Base-by-base conservation (phyloP, 768 basidiomycete species). In the Xanthoconium stramineum region DNA sequence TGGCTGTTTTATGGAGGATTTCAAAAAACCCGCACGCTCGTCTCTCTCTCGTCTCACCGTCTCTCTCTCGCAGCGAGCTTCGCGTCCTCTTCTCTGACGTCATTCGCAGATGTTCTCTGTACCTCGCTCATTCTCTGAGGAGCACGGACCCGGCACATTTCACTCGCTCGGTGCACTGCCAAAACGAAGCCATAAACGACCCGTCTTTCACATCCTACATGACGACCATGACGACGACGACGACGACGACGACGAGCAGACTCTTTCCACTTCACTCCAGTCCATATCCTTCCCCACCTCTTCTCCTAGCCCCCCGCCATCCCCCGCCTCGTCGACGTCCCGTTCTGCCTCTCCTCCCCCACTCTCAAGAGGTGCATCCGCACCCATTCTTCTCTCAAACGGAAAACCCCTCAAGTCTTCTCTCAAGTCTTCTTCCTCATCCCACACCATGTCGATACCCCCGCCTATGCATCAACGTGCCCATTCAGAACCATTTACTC, bases 351-450 rank as follows among this genome's bases (percentile, higher is more conserved):
- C 46, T 15, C 39, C 55, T 35, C 65, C 62, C 11, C 58, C 17
- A 15, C 59, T 62, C 13, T 70, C 53, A 63, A 78, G 60, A 70
- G 79, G 51, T 32, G 74, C 58, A 61, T 78, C 54, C 48, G 72
- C 58, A 62, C 78, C 67, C 14, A 76, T 86, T 51, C 69, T 84
- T 24, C 80, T 86, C 35, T 75, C 82, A 19, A 92, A 86, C 55
- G 93, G 94, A 43, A 91, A 91, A 66, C 89, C 92, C 5, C 85
- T 97, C 72, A 92, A 92, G 66, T 80, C 89, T 0, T 89, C 91
- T 2, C 81, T 97, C 63, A 97, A 96, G 69, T 75, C 76, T 0
- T 72, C 66, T 2, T 40, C 58, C 5, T 70, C 69, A 0, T 52
- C 64, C 3, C 62, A 62, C 12, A 32, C 56, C 50, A 50, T 71